Conservation (phyloP, 169 alveolate genomes). For the Plasmodium relictum region DNA sequence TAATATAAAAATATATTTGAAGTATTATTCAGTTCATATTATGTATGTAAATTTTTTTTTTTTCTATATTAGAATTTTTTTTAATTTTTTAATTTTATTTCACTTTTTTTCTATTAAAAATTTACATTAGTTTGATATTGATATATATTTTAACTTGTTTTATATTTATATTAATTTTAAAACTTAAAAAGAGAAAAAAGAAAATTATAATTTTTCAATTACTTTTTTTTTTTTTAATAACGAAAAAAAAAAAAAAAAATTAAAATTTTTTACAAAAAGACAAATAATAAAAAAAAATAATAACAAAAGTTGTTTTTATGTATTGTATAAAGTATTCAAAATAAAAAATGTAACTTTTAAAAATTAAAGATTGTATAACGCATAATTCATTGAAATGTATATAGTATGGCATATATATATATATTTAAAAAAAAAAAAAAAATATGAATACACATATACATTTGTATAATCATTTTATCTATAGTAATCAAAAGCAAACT, state of each 20-base stretch:
- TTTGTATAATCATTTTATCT: not conserved
- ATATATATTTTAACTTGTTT: too few species aligned
- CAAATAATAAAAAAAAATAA: not conserved
- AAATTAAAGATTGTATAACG: not conserved
- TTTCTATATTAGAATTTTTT: too few species aligned
- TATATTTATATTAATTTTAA: too few species aligned
- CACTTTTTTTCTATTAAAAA: too few species aligned
- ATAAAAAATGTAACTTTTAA: not conserved
- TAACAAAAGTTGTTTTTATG: not conserved
- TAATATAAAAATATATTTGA: too few species aligned
- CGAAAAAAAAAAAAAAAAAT: constrained; percentile 2
- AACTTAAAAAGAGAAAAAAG: not conserved
- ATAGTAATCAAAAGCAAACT: constrained; percentile 30
- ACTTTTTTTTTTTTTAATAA: not conserved
- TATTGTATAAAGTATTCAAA: not conserved
- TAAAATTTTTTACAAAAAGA: not conserved
- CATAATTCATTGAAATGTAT: not conserved
- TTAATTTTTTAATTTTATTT: too few species aligned
- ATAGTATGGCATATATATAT: not conserved
- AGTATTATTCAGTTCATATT: too few species aligned
- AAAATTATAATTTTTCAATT: not conserved
- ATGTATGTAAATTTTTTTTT: too few species aligned
- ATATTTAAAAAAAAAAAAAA: constrained; percentile 12
- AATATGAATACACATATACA: not conserved
- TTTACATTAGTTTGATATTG: too few species aligned